A percentile compares a stretch with the other conserved stretches of the same genome.
Conservation (phyloP, 768 basidiomycete genomes). For the Plicaturopsis crispa region DNA sequence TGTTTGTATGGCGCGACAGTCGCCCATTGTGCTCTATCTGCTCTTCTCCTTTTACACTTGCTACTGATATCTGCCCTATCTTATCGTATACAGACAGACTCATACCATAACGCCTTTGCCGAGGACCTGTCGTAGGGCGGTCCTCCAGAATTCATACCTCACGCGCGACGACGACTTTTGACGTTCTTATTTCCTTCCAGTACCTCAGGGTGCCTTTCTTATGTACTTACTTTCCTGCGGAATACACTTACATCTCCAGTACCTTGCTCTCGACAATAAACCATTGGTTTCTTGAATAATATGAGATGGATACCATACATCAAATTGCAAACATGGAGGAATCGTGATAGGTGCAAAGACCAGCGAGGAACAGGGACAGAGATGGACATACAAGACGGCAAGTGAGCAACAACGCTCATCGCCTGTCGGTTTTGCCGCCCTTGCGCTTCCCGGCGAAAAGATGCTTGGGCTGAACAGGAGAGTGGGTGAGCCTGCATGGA, state of each 20-base stretch:
- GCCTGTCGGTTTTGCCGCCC: conserved; percentile 73
- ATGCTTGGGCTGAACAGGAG: conserved; percentile 64
- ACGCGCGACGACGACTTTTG: conserved; percentile 12
- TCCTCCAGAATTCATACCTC: conserved; percentile 9
- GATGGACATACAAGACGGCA: not conserved
- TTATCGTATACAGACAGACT: too few species aligned
- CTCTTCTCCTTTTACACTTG: conserved; percentile 9
- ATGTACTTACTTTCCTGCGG: conserved; percentile 11
- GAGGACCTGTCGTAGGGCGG: conserved; percentile 15
- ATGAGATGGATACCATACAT: too few species aligned
- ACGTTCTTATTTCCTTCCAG: conserved; percentile 19
- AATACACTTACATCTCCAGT: too few species aligned
- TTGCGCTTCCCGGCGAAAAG: conserved; percentile 82
- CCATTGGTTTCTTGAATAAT: too few species aligned
- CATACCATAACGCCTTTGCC: conserved; percentile 15
- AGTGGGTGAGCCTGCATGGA: conserved; percentile 6
- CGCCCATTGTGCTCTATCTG: conserved; percentile 9
- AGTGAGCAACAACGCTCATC: conserved; percentile 28
- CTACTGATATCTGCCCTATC: not conserved
- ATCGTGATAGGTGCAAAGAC: too few species aligned
- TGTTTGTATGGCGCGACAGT: conserved; percentile 7
- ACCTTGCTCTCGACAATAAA: too few species aligned
- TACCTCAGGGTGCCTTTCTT: conserved; percentile 7
- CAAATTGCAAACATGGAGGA: too few species aligned
- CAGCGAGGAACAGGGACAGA: too few species aligned